These are phyloP conservation scores for Panus rudis DNA, from an alignment of 768 basidiomycete species.

Conservation along the genomic window DNA sequence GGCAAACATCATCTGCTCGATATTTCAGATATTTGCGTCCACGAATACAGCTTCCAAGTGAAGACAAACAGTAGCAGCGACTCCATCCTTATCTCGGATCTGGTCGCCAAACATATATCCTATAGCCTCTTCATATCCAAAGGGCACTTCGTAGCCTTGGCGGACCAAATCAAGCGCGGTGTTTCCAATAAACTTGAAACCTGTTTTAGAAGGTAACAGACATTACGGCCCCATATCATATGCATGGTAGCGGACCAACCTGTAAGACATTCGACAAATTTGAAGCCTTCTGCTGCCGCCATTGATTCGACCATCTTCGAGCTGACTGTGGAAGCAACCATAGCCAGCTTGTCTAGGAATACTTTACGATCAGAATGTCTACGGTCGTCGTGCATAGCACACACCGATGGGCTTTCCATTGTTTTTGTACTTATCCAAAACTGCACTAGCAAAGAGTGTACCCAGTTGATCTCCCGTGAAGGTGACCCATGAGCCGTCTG, in stretches of 20 bases:
- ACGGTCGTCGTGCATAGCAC: conserved; percentile 31
- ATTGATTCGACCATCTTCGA: conserved; percentile 84
- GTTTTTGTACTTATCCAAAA: conserved; percentile 37
- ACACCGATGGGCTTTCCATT: conserved; percentile 39
- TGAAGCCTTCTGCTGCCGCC: conserved; percentile 71
- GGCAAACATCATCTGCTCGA: conserved; percentile 60
- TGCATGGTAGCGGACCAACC: conserved; percentile 35
- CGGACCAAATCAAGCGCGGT: conserved; percentile 58
- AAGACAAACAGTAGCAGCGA: conserved; percentile 61
- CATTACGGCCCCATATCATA: conserved; percentile 7
- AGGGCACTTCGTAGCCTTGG: conserved; percentile 59
- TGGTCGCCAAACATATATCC: conserved; percentile 82
- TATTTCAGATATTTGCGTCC: background rate
- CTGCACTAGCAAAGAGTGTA: conserved; percentile 41
- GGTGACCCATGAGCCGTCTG: conserved; percentile 52
- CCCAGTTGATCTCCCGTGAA: conserved; percentile 90
- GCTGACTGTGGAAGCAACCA: conserved; percentile 87
- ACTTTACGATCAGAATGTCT: background rate
- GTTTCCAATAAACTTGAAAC: conserved; percentile 91
- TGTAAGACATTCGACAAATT: conserved; percentile 79
- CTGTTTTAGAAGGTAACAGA: conserved; percentile 29
- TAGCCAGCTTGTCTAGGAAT: conserved; percentile 53
- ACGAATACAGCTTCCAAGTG: background rate
- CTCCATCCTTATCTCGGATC: conserved; percentile 84
- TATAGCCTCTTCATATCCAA: conserved; percentile 90